A percentile compares a stretch with the other conserved stretches of the same genome.
Conservation (phyloP, 306 rosid genomes). For the Mimosa bimucronata region DNA sequence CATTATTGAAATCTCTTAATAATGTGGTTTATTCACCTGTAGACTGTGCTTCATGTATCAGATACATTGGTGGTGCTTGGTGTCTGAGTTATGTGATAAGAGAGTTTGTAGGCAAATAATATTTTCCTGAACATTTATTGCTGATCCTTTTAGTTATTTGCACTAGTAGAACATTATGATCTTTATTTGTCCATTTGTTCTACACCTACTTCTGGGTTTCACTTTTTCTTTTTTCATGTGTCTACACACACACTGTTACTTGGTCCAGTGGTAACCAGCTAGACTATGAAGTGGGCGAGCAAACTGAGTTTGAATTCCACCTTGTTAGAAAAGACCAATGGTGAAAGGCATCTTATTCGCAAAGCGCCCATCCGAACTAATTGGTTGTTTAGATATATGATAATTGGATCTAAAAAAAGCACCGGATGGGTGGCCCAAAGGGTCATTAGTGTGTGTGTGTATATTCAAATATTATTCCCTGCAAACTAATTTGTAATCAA, state of each 20-base stretch:
- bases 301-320: too few relatives aligned
- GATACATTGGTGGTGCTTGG: background rate
- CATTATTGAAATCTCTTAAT: constrained; percentile 6
- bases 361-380: too few relatives aligned
- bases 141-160: background rate
- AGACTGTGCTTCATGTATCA: constrained; percentile 5
- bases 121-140: background rate
- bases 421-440: too few relatives aligned
- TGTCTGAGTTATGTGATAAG: background rate
- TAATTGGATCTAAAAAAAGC: too few relatives aligned
- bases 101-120: background rate
- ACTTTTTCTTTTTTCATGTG: background rate
- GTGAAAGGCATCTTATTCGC: too few relatives aligned
- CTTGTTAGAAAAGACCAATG: too few relatives aligned
- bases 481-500: background rate
- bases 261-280: too few relatives aligned
- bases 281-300: too few relatives aligned
- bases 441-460: background rate
- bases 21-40: background rate
- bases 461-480: background rate
- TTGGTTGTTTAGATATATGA: too few relatives aligned
- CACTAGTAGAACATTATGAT: background rate
- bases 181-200: background rate
- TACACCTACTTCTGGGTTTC: background rate
- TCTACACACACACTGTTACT: too few relatives aligned